Evolutionary conservation across 2,329 filamentous ascomycete species (phyloP).

Genomic region (Hypoxylon sp.): DNA sequence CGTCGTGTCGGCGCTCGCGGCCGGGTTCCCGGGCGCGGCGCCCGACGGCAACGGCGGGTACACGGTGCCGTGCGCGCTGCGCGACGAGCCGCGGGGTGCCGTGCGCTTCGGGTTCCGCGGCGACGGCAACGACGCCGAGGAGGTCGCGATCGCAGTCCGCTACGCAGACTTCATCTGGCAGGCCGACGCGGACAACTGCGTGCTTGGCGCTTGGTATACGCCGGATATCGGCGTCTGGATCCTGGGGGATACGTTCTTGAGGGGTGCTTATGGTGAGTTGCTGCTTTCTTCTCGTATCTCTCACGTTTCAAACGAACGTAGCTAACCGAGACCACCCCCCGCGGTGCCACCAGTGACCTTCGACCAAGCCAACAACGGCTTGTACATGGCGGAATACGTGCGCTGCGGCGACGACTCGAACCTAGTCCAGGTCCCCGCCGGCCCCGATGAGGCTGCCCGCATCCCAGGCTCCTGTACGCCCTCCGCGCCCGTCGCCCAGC

Average conservation of each 20-base stretch:
- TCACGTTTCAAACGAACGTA: background rate
- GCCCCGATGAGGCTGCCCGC: constrained; percentile 37
- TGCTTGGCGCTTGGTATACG: constrained; percentile 40
- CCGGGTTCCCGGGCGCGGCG: constrained; percentile 51
- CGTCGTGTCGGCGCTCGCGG: constrained; percentile 54
- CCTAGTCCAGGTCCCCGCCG: constrained; percentile 42
- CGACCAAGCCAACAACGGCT: constrained; percentile 43
- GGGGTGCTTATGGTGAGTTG: constrained; percentile 44
- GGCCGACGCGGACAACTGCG: constrained; percentile 37
- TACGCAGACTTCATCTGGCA: constrained; percentile 47
- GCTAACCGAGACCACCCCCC: constrained; percentile 5
- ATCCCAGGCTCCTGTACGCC: constrained; percentile 41
- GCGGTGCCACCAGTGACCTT: constrained; percentile 37
- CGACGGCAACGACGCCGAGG: constrained; percentile 37
- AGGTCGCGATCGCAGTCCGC: constrained; percentile 46
- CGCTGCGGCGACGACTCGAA: constrained; percentile 37
- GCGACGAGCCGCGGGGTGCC: constrained; percentile 46
- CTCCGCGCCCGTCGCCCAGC: background rate
- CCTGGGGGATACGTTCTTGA: constrained; percentile 45
- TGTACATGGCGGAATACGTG: constrained; percentile 44
- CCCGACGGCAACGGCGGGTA: constrained; percentile 55
- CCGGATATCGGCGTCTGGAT: constrained; percentile 41
- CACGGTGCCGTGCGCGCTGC: constrained; percentile 53
- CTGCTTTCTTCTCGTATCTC: background rate
- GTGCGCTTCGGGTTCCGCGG: constrained; percentile 57